phyloP scores from a whole-genome alignment of 164 flowering plant genomes.

The Tinospora cordifolia region DNA sequence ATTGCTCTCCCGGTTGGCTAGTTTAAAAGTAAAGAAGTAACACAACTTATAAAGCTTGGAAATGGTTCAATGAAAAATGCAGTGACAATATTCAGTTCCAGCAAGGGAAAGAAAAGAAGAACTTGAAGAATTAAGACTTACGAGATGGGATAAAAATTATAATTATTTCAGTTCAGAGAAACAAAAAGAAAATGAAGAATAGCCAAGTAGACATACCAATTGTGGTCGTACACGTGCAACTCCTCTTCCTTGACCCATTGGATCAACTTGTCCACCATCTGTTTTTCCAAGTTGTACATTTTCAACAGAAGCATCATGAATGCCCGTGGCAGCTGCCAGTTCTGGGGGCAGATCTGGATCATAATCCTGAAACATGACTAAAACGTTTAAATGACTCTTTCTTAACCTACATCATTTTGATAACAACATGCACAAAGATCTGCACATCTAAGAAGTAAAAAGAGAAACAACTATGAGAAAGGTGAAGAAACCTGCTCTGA shows the following conservation, averaged over 20 bases:
- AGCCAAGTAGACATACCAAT: constrained; percentile 41
- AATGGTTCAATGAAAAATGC: constrained; percentile 3
- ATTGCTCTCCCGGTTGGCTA: constrained; percentile 94
- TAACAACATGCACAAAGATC: not conserved
- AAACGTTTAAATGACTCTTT: not conserved
- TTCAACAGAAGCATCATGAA: constrained; percentile 54
- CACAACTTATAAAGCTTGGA: constrained; percentile 13
- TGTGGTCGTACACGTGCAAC: constrained; percentile 52
- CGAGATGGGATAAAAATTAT: not conserved
- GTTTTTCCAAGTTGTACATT: constrained; percentile 40
- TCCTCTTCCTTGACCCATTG: constrained; percentile 39
- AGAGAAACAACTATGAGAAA: not conserved
- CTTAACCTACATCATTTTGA: not conserved
- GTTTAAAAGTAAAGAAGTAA: constrained; percentile 12
- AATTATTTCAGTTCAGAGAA: not conserved
- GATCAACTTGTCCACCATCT: constrained; percentile 48
- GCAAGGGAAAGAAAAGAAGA: not conserved
- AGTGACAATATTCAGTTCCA: not conserved
- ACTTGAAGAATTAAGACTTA: not conserved
- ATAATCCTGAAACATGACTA: constrained; percentile 52
- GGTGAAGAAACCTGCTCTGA: constrained; percentile 71
- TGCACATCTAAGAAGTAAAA: not conserved
- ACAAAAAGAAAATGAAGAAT: constrained; percentile 1
- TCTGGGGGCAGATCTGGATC: constrained; percentile 99
- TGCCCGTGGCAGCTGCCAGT: constrained; percentile 86